phyloP scores from a whole-genome alignment of 805 yeast species.

The Kurtzmaniella cleridarum region DNA sequence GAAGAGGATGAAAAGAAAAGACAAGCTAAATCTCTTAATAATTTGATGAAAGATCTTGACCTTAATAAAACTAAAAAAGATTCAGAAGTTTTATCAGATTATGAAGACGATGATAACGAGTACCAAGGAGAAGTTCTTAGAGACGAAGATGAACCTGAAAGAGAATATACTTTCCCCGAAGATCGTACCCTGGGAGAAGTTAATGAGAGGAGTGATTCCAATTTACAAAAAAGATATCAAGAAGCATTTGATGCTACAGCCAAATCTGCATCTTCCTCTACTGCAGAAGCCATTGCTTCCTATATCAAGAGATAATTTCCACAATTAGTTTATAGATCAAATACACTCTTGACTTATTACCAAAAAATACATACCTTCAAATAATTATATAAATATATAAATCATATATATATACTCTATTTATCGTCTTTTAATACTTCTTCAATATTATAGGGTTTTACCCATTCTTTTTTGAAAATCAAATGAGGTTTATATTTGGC shows the following conservation, averaged over 20 bases:
- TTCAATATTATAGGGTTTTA: slow-evolving; percentile 26
- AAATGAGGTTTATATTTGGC: slow-evolving; percentile 70
- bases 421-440: slow-evolving; percentile 8
- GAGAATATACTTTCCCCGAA: slow-evolving; percentile 70
- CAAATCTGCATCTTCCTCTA: slow-evolving; percentile 55
- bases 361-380: background rate
- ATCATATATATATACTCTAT: background rate
- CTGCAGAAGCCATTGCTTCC: slow-evolving; percentile 69
- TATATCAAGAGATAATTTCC: slow-evolving; percentile 44
- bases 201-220: slow-evolving; percentile 40
- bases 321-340: background rate
- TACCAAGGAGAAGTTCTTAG: slow-evolving; percentile 42
- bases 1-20: slow-evolving; percentile 67
- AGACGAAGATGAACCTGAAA: slow-evolving; percentile 40
- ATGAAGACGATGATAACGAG: slow-evolving; percentile 48
- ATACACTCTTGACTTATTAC: background rate
- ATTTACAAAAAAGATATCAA: slow-evolving; percentile 65
- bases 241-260: slow-evolving; percentile 62
- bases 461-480: slow-evolving; percentile 46
- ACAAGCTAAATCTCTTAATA: slow-evolving; percentile 64
- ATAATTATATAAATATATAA: background rate
- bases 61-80: slow-evolving; percentile 35
- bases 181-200: slow-evolving; percentile 56
- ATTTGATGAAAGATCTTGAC: slow-evolving; percentile 85
- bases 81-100: slow-evolving; percentile 49